Conservation (phyloP, 208 protist species). For the Endotrypanum monterogeii region DNA sequence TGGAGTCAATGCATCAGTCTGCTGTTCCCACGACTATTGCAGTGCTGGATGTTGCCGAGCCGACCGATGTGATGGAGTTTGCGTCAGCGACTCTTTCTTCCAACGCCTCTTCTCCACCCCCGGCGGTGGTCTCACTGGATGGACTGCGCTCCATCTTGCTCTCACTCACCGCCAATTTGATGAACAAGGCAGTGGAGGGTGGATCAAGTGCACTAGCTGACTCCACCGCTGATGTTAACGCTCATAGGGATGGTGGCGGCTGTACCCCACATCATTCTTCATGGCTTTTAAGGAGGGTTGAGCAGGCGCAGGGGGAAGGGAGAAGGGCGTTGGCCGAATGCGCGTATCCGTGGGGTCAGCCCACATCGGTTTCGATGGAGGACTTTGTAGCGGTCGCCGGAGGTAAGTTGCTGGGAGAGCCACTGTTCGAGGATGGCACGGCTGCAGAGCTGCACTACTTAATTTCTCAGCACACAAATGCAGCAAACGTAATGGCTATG, state of each 20-base stretch:
- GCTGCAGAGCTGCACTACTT: constrained; percentile 7
- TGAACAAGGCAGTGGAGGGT: background rate
- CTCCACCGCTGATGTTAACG: background rate
- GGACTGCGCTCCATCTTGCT: constrained; percentile 15
- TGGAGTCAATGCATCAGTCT: background rate
- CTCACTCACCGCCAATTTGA: constrained; percentile 11
- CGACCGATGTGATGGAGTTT: background rate
- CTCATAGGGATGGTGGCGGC: background rate
- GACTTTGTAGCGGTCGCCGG: constrained; percentile 4
- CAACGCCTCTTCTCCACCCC: background rate
- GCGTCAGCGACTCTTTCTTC: background rate
- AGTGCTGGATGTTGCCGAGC: background rate
- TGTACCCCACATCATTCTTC: background rate
- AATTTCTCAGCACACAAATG: background rate
- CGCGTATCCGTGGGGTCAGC: background rate
- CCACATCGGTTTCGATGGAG: background rate
- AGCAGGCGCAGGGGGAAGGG: constrained; percentile 1
- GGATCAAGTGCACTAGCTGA: background rate
- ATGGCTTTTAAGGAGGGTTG: constrained; percentile 4
- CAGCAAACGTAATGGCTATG: background rate
- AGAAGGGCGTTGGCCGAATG: background rate
- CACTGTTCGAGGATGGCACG: background rate
- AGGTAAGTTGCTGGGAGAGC: constrained; percentile 3
- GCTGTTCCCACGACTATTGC: background rate
- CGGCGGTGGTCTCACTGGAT: constrained; percentile 17